Base-by-base conservation (phyloP, 1,284 basidiomycete species). In the Leccinum angustisporum region DNA sequence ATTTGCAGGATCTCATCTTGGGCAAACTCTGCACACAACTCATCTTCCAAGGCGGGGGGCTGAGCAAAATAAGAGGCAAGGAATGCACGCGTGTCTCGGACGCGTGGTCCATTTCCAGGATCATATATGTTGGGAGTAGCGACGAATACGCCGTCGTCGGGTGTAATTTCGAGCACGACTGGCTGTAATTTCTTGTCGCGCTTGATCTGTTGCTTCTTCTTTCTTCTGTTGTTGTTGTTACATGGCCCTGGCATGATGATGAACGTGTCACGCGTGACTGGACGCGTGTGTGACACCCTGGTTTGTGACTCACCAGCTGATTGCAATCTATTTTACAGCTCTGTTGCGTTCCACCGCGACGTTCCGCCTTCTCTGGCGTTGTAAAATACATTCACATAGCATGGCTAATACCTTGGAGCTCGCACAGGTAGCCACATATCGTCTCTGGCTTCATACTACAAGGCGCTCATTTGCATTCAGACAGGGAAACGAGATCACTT, bases 401-500 rank as follows among this genome's bases (percentile, higher is more conserved):
- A 84, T 83, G 81, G 79, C 83, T 40, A 80, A 81, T 69, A 84
- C 83, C 56, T 79, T 84, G 64, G 83, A 84, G 69, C 75, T 85
- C 36, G 81, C 81, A 10, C 83, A 86, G 78, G 83, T 80, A 64
- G 51, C 72, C 71, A 52, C 43, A 16, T 48, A 18, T 7, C 21
- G 40, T 56, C 14, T 16, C n/a, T 31, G n/a, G 16, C 36, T 16
- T 31, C 10, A 5, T 30, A 1, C 27, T 30, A 1, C 27, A 18
- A 10, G 8, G 36, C 27, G 30, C 65, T 64, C 56, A 75, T 59
- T 38, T 34, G 55, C 21, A 16, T 59, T 9, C 74, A 95, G 92
- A 98, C 97, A 34, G 90, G 86, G 70, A 98, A 98, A 78, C 87
- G 96, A 73, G 97, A 98, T 79, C 83, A 90, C 71, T 80, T 98